phyloP scores from a whole-genome alignment of 2,329 filamentous ascomycete genomes.

The Penicillium hordei region DNA sequence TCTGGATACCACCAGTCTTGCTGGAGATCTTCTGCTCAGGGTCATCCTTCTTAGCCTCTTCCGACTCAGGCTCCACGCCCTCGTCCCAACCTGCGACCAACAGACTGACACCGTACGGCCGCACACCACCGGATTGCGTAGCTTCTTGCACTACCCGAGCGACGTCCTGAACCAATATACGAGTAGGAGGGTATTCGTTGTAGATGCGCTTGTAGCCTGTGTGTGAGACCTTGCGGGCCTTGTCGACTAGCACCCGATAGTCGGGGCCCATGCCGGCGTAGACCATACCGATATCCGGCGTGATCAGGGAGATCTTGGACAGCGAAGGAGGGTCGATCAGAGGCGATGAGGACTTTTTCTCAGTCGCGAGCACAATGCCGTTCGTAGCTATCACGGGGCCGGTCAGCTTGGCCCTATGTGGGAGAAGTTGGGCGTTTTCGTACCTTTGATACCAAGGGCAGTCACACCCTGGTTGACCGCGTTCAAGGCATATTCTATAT shows the following conservation, averaged over 20 bases:
- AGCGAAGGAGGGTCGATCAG: slow-evolving; percentile 93
- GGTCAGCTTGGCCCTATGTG: slow-evolving; percentile 17
- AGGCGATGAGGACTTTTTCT: slow-evolving; percentile 98
- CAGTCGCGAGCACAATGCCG: slow-evolving; percentile 96
- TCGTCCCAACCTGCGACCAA: slow-evolving; percentile 98
- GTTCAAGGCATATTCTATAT: slow-evolving; percentile 93
- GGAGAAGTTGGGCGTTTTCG: slow-evolving; percentile 18
- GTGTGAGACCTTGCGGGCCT: slow-evolving; percentile 96
- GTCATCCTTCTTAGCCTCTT: slow-evolving; percentile 58
- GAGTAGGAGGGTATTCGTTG: slow-evolving; percentile 99
- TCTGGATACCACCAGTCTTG: slow-evolving; percentile 93
- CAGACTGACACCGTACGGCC: slow-evolving; percentile 94
- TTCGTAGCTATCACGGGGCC: slow-evolving; percentile 71
- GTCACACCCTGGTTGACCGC: slow-evolving; percentile 99
- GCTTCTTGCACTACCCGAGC: slow-evolving; percentile 98
- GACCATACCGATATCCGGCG: slow-evolving; percentile 99
- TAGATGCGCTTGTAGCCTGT: slow-evolving; percentile 99
- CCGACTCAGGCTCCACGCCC: slow-evolving; percentile 82
- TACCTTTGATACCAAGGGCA: slow-evolving; percentile 97
- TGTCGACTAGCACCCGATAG: slow-evolving; percentile 96
- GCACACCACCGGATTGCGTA: slow-evolving; percentile 94
- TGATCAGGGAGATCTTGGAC: slow-evolving; percentile 96
- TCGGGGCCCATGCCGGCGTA: slow-evolving; percentile 99
- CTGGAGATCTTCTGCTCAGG: slow-evolving; percentile 67
- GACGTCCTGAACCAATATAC: slow-evolving; percentile 98